Evolutionary conservation across 345 rosid genomes (phyloP).

Genomic region (Salix dunnii): DNA sequence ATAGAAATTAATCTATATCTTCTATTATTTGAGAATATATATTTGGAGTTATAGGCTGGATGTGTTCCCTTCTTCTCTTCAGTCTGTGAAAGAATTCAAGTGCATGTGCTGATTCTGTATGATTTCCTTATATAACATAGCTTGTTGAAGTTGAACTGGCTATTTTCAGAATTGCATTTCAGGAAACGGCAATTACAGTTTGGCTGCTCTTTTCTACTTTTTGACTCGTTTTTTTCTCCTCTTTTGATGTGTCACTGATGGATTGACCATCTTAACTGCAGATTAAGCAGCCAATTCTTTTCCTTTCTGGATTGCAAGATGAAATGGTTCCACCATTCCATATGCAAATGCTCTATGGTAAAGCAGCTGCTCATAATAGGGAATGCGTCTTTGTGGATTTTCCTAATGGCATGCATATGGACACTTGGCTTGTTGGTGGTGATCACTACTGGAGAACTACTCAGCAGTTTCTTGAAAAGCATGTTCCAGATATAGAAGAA

Average conservation of each 20-base stretch:
- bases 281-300: slow-evolving; percentile 88
- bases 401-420: slow-evolving; percentile 98
- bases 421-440: slow-evolving; percentile 94
- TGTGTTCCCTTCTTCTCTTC: neutral
- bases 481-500: slow-evolving; percentile 51
- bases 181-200: slow-evolving; percentile 3
- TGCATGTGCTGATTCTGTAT: neutral
- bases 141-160: slow-evolving; percentile 4
- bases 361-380: slow-evolving; percentile 78
- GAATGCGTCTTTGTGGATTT: slow-evolving; percentile 74
- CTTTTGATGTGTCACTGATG: neutral
- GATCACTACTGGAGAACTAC: slow-evolving; percentile 77
- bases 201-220: neutral
- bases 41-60: neutral
- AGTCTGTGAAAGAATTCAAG: neutral
- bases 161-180: slow-evolving; percentile 1
- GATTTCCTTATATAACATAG: neutral
- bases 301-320: slow-evolving; percentile 95
- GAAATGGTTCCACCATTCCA: slow-evolving; percentile 97
- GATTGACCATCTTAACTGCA: slow-evolving; percentile 34
- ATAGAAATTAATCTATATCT: neutral
- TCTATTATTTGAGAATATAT: neutral
- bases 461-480: slow-evolving; percentile 53
- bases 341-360: slow-evolving; percentile 84
- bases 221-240: neutral